Conservation (phyloP, 202 grass and related monocot species). For the Zoysia matrella region DNA sequence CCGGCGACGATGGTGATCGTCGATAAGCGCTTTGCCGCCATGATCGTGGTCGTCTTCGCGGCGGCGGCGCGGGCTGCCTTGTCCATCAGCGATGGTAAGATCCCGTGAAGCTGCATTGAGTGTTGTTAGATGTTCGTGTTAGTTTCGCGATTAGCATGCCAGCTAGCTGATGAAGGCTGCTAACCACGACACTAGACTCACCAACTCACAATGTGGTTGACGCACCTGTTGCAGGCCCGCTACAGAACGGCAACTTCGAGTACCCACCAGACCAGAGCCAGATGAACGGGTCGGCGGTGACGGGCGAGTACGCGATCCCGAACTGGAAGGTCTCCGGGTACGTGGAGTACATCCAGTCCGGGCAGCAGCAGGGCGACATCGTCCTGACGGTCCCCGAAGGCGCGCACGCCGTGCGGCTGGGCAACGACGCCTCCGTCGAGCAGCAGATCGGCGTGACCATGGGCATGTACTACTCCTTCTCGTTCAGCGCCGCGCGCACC, state of each 20-base stretch:
- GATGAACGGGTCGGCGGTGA: constrained; percentile 62
- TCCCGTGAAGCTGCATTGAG: not conserved
- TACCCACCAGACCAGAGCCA: constrained; percentile 51
- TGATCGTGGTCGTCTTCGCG: constrained; percentile 41
- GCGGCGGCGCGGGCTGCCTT: constrained; percentile 16
- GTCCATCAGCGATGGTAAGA: constrained; percentile 54
- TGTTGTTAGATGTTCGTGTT: not conserved
- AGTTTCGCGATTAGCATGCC: not conserved
- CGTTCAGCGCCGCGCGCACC: constrained; percentile 74
- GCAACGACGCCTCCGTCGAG: constrained; percentile 70
- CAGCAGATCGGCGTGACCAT: constrained; percentile 49
- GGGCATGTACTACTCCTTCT: constrained; percentile 61
- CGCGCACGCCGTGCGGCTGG: constrained; percentile 70
- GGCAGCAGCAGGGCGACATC: constrained; percentile 76
- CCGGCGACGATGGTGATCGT: not conserved
- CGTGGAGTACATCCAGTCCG: constrained; percentile 75
- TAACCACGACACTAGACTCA: too few relatives aligned
- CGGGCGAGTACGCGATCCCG: constrained; percentile 59
- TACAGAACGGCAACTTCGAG: constrained; percentile 80
- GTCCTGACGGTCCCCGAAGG: constrained; percentile 78
- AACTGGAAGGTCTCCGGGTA: constrained; percentile 62
- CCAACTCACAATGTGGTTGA: not conserved
- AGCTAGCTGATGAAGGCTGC: too few relatives aligned
- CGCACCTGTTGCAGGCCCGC: constrained; percentile 16
- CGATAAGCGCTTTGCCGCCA: not conserved